phyloP scores from a whole-genome alignment of 768 basidiomycete species.

The Leccinum olivaceopallidum region DNA sequence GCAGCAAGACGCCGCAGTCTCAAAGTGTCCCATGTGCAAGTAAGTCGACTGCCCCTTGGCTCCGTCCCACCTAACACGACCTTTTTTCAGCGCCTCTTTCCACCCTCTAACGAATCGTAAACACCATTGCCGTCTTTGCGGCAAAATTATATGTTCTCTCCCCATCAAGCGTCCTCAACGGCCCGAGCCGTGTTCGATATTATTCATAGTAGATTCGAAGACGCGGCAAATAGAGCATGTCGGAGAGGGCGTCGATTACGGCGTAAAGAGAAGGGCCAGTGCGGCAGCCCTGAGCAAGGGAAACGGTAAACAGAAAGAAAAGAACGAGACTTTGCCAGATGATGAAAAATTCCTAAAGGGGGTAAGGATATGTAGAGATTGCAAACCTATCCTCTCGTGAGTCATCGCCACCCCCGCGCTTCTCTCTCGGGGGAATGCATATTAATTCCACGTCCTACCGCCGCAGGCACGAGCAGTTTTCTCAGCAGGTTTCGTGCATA shows the following conservation, averaged over 20 bases:
- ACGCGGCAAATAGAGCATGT: slow-evolving; percentile 83
- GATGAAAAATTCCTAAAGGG: slow-evolving; percentile 88
- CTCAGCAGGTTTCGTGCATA: slow-evolving; percentile 56
- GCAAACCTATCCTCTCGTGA: slow-evolving; percentile 77
- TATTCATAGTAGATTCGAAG: slow-evolving; percentile 84
- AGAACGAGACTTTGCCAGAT: slow-evolving; percentile 46
- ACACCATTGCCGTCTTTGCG: slow-evolving; percentile 95
- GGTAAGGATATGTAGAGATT: slow-evolving; percentile 83
- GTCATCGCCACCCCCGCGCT: slow-evolving; percentile 33
- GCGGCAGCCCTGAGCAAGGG: slow-evolving; percentile 4
- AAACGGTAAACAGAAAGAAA: slow-evolving; percentile 35
- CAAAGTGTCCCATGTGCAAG: slow-evolving; percentile 86
- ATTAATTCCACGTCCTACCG: not conserved
- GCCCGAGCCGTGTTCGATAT: slow-evolving; percentile 65
- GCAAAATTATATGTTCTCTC: slow-evolving; percentile 87
- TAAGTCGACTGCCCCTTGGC: slow-evolving; percentile 36
- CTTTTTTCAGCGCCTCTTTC: slow-evolving; percentile 58
- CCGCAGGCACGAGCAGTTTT: slow-evolving; percentile 75
- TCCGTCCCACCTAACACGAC: slow-evolving; percentile 8
- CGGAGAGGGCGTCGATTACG: slow-evolving; percentile 78
- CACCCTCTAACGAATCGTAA: slow-evolving; percentile 90
- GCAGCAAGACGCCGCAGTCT: slow-evolving; percentile 79
- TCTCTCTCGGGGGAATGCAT: not conserved
- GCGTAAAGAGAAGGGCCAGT: slow-evolving; percentile 55
- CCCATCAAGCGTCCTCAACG: slow-evolving; percentile 75